phyloP scores from a whole-genome alignment of 2,329 filamentous ascomycete genomes.

The Alternaria rosae region DNA sequence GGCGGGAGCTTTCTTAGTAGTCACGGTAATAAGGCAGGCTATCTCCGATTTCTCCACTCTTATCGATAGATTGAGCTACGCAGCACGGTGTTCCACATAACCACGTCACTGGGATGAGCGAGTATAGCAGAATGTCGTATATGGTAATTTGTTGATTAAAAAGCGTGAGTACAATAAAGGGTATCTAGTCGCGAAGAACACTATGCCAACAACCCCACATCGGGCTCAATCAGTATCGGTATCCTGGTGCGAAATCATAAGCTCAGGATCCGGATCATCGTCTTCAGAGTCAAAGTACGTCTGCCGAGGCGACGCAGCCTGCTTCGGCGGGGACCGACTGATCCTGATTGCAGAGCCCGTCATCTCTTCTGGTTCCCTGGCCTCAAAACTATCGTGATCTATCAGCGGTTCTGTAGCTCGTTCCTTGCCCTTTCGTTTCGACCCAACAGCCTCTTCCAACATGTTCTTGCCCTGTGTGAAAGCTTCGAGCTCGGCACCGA shows the following conservation, averaged over 20 bases:
- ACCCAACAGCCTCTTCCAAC: conserved; percentile 54
- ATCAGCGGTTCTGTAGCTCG: conserved; percentile 32
- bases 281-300: conserved; percentile 53
- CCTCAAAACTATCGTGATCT: conserved; percentile 25
- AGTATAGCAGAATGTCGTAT: not conserved
- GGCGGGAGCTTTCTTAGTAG: conserved; percentile 13
- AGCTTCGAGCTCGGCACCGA: conserved; percentile 76
- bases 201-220: not conserved
- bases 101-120: not conserved
- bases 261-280: conserved; percentile 56
- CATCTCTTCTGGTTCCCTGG: conserved; percentile 34
- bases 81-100: not conserved
- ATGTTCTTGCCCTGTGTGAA: conserved; percentile 68
- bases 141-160: not conserved
- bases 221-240: conserved; percentile 44
- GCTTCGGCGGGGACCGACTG: conserved; percentile 35
- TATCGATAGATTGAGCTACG: conserved; percentile 12
- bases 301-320: conserved; percentile 35
- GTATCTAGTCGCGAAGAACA: not conserved
- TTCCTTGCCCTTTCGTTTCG: conserved; percentile 38
- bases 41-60: conserved; percentile 15
- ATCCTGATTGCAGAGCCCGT: conserved; percentile 44
- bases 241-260: conserved; percentile 58
- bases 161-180: not conserved
- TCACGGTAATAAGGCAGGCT: conserved; percentile 9